A percentile compares a stretch with the other conserved stretches of the same genome.
These are phyloP conservation scores for Funneliformis caledonium DNA, from an alignment of 371 early-diverging fungal genomes.

Conservation along the genomic window DNA sequence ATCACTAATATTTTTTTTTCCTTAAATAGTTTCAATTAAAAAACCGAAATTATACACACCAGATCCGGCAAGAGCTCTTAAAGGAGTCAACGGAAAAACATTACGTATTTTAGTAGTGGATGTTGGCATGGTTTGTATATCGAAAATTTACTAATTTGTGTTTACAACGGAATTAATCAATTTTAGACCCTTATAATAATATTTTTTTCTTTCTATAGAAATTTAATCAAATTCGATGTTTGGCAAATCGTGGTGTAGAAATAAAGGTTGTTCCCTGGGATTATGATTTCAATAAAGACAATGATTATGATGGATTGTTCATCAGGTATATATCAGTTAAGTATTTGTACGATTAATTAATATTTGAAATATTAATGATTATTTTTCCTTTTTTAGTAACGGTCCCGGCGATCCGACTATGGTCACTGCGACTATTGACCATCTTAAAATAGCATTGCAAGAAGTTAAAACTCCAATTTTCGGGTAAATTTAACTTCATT, in stretches of 20 bases:
- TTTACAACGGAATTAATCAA: not conserved
- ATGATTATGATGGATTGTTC: conserved; percentile 90
- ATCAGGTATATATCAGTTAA: conserved; percentile 48
- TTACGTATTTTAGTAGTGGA: conserved; percentile 91
- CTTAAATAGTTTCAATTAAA: conserved; percentile 73
- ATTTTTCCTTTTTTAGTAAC: conserved; percentile 62
- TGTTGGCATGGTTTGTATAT: conserved; percentile 80
- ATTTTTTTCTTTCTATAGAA: conserved; percentile 54
- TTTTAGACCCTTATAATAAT: not conserved
- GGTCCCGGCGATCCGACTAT: conserved; percentile 97
- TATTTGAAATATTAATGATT: not conserved
- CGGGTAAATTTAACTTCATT: conserved; percentile 53
- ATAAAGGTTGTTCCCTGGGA: conserved; percentile 95
- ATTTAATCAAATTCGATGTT: conserved; percentile 96
- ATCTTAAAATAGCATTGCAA: conserved; percentile 67
- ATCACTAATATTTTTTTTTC: conserved; percentile 10
- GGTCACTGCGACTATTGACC: conserved; percentile 73
- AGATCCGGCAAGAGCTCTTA: conserved; percentile 65
- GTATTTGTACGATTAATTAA: not conserved
- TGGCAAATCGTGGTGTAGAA: conserved; percentile 91
- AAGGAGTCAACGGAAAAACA: conserved; percentile 75
- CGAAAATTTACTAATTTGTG: not conserved
- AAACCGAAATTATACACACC: conserved; percentile 74
- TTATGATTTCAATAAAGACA: conserved; percentile 81
- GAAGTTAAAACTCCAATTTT: conserved; percentile 88